Evolutionary conservation across 495 filamentous ascomycete genomes (phyloP), one percentile per base, ranked within the genome.

Genomic region (Xylaria cubensis): DNA sequence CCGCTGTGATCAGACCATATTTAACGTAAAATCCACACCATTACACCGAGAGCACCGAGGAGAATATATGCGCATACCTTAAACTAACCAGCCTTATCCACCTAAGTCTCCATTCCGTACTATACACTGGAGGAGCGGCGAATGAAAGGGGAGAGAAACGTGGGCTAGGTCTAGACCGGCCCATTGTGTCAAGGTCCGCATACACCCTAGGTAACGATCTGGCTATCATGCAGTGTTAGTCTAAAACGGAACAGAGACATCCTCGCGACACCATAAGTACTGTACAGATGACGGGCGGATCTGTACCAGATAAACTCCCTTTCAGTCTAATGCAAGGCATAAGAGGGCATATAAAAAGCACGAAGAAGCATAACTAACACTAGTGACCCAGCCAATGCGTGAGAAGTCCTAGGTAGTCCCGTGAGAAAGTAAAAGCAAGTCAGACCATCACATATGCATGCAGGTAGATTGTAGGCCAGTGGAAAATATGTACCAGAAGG

Each of bases 181-280:
- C 69, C 12, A 64, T 56, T 64, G 32, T 44, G 69, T 51, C 59
- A 15, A 55, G 62, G 42, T 56, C 69, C 63, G 69, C 69, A 63
- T 70, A 64, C 17, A 71, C 69, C 59, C 48, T 48, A 56, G 56
- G 61, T 59, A 69, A 29, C 56, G 56, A 61, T 61, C 67, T 58
- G 48, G 69, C 68, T 46, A 50, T 64, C 68, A 70, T 70, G 69
- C 69, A 51, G 34, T 71, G 59, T 64, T 71, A 71, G 69, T 64
- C 50, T 53, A 70, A 58, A 71, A 71, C 32, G 59, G 69, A 71
- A 64, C 58, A 67, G 48, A 67, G 48, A 42, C 65, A 44, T 34
- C 48, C 65, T 56, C 65, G 36, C 65, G 36, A 51, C 34, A 44
- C 50, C 65, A 42, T 19, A 56, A 44, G 39, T 64, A 44, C 61